Evolutionary conservation across 2,329 filamentous ascomycete species (phyloP).

Genomic region (Ophioceras dolichostomum): DNA sequence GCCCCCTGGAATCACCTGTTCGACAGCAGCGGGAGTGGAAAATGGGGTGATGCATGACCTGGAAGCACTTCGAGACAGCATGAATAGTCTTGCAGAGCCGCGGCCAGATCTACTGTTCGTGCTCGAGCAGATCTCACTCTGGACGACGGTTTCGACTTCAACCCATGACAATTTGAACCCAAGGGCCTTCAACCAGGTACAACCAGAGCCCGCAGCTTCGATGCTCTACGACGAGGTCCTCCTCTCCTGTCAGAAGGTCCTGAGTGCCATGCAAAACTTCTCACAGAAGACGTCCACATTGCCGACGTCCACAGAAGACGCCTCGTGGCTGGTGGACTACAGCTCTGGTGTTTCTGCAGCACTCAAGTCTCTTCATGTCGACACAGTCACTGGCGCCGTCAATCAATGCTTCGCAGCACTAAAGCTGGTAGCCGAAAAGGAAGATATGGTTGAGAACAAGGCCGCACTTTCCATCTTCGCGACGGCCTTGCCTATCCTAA

Average conservation of each 20-base stretch:
- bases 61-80: slow-evolving; percentile 20
- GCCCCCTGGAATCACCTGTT: slow-evolving; percentile 36
- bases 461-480: slow-evolving; percentile 45
- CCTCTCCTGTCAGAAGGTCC: slow-evolving; percentile 57
- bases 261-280: slow-evolving; percentile 68
- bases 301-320: slow-evolving; percentile 46
- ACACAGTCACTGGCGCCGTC: slow-evolving; percentile 36
- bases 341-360: slow-evolving; percentile 38
- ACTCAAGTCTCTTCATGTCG: slow-evolving; percentile 46
- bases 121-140: slow-evolving; percentile 52
- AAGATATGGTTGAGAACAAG: slow-evolving; percentile 24
- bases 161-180: slow-evolving; percentile 9
- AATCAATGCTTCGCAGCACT: slow-evolving; percentile 23
- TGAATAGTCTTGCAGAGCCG: slow-evolving; percentile 29
- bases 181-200: slow-evolving; percentile 3
- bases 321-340: slow-evolving; percentile 48
- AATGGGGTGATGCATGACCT: slow-evolving; percentile 23
- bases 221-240: slow-evolving; percentile 35
- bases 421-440: slow-evolving; percentile 21
- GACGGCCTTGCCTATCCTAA: slow-evolving; percentile 56
- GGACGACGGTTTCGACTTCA: slow-evolving; percentile 30
- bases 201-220: neutral
- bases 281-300: slow-evolving; percentile 41
- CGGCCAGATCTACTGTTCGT: slow-evolving; percentile 52
- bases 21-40: slow-evolving; percentile 19